These are phyloP conservation scores for Thraustochytrium striatum DNA, from an alignment of 352 stramenopile species.

Conservation along the genomic window DNA sequence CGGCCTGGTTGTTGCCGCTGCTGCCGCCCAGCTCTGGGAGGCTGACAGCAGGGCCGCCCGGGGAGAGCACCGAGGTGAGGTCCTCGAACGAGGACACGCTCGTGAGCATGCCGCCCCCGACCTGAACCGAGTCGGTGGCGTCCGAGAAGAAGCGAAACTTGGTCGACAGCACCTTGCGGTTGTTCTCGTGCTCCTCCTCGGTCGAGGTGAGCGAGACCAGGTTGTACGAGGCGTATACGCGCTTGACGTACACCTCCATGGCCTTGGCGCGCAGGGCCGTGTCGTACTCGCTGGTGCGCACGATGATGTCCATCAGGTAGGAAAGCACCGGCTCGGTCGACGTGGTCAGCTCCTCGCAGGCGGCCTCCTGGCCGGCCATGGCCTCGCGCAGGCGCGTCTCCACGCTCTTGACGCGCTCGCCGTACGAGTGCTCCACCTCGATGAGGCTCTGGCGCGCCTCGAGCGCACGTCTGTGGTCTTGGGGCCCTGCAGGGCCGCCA, in stretches of 20 bases:
- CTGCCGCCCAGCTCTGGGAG: background rate
- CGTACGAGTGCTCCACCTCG: slow-evolving; percentile 91
- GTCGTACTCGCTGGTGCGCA: slow-evolving; percentile 49
- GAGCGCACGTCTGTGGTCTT: slow-evolving; percentile 84
- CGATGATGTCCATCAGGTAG: slow-evolving; percentile 53
- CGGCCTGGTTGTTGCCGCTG: background rate
- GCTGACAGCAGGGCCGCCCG: background rate
- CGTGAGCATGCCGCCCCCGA: background rate
- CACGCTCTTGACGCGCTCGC: slow-evolving; percentile 70
- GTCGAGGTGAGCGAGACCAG: background rate
- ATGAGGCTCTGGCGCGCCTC: slow-evolving; percentile 91
- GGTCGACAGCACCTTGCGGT: slow-evolving; percentile 1
- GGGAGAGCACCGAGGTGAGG: slow-evolving; percentile 35
- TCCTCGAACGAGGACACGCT: slow-evolving; percentile 46
- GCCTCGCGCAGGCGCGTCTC: slow-evolving; percentile 49
- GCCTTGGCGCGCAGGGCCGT: slow-evolving; percentile 61
- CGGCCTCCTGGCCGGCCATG: slow-evolving; percentile 12
- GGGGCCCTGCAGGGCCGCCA: slow-evolving; percentile 75
- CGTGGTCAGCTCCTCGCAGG: slow-evolving; percentile 30
- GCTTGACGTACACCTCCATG: slow-evolving; percentile 71
- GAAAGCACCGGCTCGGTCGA: slow-evolving; percentile 25
- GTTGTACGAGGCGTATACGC: slow-evolving; percentile 64
- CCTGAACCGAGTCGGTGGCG: slow-evolving; percentile 41
- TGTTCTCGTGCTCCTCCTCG: slow-evolving; percentile 1
- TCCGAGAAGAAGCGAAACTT: slow-evolving; percentile 43